phyloP scores from a whole-genome alignment of 129 eudicot genomes.

The Oenanthe sinensis region DNA sequence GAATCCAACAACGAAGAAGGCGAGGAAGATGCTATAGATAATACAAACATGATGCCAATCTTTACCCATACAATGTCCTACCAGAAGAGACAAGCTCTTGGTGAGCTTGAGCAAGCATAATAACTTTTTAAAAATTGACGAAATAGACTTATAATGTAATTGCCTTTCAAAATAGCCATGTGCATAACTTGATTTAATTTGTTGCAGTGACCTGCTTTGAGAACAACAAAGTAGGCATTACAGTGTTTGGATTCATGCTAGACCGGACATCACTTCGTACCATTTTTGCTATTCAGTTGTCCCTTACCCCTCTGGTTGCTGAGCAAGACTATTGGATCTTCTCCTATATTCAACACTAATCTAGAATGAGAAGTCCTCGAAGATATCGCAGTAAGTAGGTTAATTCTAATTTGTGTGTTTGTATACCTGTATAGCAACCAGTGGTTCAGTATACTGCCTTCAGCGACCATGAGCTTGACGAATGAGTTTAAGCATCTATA shows the following conservation, averaged over 20 bases:
- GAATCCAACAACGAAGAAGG: conserved; percentile 53
- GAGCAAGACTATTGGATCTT: conserved; percentile 50
- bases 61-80: conserved; percentile 50
- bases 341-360: neutral
- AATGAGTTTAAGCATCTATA: neutral
- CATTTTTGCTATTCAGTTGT: conserved; percentile 54
- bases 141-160: neutral
- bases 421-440: neutral
- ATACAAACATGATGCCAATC: conserved; percentile 52
- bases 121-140: neutral
- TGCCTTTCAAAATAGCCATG: neutral
- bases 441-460: neutral
- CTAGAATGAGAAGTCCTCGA: neutral
- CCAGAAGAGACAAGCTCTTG: conserved; percentile 84
- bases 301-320: conserved; percentile 77
- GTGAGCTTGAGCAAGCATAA: conserved; percentile 28
- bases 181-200: conserved; percentile 4
- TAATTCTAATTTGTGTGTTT: neutral
- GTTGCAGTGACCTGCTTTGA: conserved; percentile 80
- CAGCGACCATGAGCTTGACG: neutral
- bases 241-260: conserved; percentile 79
- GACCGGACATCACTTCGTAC: conserved; percentile 71
- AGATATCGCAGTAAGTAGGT: neutral
- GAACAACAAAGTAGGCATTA: conserved; percentile 77
- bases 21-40: conserved; percentile 66